These are phyloP conservation scores for Jaapia argillacea DNA, from an alignment of 768 basidiomycete species.

Conservation along the genomic window DNA sequence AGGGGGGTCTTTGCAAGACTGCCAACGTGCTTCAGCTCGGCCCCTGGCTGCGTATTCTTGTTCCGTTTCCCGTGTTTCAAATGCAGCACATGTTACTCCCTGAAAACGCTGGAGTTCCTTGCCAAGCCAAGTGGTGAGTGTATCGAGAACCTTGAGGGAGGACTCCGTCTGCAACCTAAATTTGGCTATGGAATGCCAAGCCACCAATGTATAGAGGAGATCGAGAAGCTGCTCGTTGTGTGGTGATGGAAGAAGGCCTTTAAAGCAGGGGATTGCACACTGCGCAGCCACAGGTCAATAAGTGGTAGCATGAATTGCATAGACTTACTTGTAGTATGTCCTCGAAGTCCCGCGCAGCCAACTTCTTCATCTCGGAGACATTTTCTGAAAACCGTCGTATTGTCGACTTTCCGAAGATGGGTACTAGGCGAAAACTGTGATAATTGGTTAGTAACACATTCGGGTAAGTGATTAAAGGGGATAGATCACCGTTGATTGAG, in stretches of 20 bases:
- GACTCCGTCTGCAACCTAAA: constrained; percentile 26
- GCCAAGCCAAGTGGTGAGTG: constrained; percentile 18
- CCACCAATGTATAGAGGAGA: constrained; percentile 21
- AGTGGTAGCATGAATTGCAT: background rate
- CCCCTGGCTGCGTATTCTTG: constrained; percentile 17
- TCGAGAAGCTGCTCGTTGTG: constrained; percentile 17
- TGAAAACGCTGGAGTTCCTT: constrained; percentile 21
- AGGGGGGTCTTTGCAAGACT: background rate
- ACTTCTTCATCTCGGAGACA: constrained; percentile 16
- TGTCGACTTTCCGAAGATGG: constrained; percentile 4
- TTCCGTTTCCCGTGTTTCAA: constrained; percentile 25
- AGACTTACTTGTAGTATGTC: constrained; percentile 16
- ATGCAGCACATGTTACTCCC: constrained; percentile 14
- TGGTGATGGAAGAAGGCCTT: constrained; percentile 13
- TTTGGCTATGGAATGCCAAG: constrained; percentile 32
- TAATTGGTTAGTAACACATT: too few species aligned
- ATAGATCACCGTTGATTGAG: constrained; percentile 7
- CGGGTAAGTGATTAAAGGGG: background rate
- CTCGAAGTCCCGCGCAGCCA: constrained; percentile 19
- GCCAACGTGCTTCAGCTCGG: background rate
- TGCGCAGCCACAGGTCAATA: constrained; percentile 1
- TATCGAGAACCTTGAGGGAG: constrained; percentile 17
- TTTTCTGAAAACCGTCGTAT: constrained; percentile 14
- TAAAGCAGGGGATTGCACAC: constrained; percentile 16
- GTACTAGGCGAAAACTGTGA: constrained; percentile 2